Evolutionary conservation across 73 alveolate genomes (phyloP), one percentile per base, ranked within the genome.

Genomic region (Paramecium sexaurelia): DNA sequence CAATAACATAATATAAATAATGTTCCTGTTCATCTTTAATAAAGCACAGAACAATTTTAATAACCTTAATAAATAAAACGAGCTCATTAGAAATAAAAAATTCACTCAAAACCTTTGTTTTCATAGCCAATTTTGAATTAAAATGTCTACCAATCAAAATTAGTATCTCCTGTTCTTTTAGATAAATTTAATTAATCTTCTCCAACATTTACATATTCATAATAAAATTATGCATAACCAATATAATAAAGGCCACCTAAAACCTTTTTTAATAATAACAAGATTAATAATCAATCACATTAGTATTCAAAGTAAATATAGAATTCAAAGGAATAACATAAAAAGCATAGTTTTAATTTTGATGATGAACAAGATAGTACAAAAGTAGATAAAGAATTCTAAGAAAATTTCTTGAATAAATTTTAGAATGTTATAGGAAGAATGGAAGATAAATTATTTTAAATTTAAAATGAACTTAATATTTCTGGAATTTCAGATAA

Each of bases 371-470:
- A 78, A 24, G 67, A 51, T 17, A 17, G 22, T 51, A n/a, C 15
- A 0, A 43, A 26, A 40, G 29, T 45, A 22, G 90, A 78, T 24
- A 78, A 78, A 45, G 90, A 39, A n/a, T 40, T 37, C 17, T 78
- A 39, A 13, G 90, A 78, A 45, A 75, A 78, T 5, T 78, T 78
- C 55, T 22, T 78, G 3, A 29, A 37, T 41, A 78, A 78, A 45
- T 78, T 78, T 40, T 78, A 78, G 73, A 78, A 78, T 78, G 90
- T 78, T 6, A 78, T 78, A 24, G 73, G 47, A 0, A 78, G 90
- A 78, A 78, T 78, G 90, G 90, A 78, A 24, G 55, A 78, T 43
- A 78, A 78, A 45, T 26, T 78, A 41, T 17, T 19, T 24, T 24
- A 78, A 45, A 78, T 78, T 40, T 40, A 78, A 78, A 78, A 26